phyloP scores from a whole-genome alignment of 225 moss, liverwort and hornwort genomes.

The Polytrichum formosum region DNA sequence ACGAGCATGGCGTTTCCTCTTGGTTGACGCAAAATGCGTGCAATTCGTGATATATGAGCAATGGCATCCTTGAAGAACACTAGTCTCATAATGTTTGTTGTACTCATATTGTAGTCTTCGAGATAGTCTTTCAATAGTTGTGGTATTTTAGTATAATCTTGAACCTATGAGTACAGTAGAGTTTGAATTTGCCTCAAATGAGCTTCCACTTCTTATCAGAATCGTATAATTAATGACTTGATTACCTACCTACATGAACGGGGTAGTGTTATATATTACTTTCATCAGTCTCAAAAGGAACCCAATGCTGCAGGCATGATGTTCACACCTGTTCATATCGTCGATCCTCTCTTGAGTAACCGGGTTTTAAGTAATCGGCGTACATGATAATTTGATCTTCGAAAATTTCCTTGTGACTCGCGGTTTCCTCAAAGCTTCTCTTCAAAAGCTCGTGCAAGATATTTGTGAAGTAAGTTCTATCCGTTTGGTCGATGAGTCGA shows the following conservation, averaged over 20 bases:
- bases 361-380: constrained; percentile 69
- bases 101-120: constrained; percentile 90
- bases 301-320: no score
- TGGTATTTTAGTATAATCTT: constrained; percentile 60
- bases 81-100: constrained; percentile 75
- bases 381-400: constrained; percentile 79
- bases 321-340: constrained; percentile 67
- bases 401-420: constrained; percentile 70
- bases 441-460: constrained; percentile 76
- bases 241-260: no score
- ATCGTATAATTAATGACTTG: no score
- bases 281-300: no score
- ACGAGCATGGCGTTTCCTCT: constrained; percentile 96
- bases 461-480: constrained; percentile 56
- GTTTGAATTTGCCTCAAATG: no score
- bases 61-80: constrained; percentile 94
- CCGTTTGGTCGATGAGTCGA: constrained; percentile 63
- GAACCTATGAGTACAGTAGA: constrained; percentile 26
- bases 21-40: constrained; percentile 75
- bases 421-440: constrained; percentile 66
- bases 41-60: constrained; percentile 60
- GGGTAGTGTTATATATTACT: no score
- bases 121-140: constrained; percentile 73
- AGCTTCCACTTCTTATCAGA: no score
- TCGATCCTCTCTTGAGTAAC: constrained; percentile 59